A percentile compares a stretch with the other conserved stretches of the same genome.
Conservation (phyloP, 495 filamentous ascomycete genomes). For the Penicillium paxilli region DNA sequence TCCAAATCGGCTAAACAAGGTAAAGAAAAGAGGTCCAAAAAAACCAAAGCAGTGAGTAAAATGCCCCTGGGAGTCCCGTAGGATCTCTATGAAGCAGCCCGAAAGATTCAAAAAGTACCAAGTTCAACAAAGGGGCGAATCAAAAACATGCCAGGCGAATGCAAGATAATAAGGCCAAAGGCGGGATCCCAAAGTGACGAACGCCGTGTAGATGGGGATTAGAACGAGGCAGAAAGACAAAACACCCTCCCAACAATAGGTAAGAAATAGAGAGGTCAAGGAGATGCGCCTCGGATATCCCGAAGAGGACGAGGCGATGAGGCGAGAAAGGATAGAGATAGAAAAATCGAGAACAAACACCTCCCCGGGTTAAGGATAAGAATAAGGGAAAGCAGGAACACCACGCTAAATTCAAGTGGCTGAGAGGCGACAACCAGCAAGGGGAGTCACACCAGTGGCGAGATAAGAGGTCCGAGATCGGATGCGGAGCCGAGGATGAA, state of each 20-base stretch:
- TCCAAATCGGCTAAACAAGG: constrained; percentile 9
- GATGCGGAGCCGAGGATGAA: neutral
- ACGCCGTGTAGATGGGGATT: constrained; percentile 18
- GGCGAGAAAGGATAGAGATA: constrained; percentile 1
- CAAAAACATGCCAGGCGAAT: constrained; percentile 11
- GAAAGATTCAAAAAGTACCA: constrained; percentile 5
- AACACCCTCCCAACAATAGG: constrained; percentile 1
- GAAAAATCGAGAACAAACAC: constrained; percentile 1
- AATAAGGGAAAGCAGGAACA: constrained; percentile 16
- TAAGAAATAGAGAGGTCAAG: neutral
- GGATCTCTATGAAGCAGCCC: constrained; percentile 23
- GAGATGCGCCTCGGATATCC: neutral
- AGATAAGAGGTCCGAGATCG: constrained; percentile 4
- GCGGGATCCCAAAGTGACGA: neutral
- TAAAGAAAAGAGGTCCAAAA: no score
- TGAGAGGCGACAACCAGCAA: constrained; percentile 13
- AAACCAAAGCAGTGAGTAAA: no score
- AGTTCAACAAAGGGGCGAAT: neutral
- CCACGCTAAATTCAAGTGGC: constrained; percentile 21
- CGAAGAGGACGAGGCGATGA: neutral
- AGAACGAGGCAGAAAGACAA: neutral
- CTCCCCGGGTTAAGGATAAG: neutral
- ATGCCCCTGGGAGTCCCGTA: constrained; percentile 21
- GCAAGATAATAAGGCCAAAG: constrained; percentile 6
- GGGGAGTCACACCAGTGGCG: neutral